Evolutionary conservation across 495 filamentous ascomycete genomes (phyloP), one percentile per base, ranked within the genome.

Genomic region (Tuber microsphaerosporum): DNA sequence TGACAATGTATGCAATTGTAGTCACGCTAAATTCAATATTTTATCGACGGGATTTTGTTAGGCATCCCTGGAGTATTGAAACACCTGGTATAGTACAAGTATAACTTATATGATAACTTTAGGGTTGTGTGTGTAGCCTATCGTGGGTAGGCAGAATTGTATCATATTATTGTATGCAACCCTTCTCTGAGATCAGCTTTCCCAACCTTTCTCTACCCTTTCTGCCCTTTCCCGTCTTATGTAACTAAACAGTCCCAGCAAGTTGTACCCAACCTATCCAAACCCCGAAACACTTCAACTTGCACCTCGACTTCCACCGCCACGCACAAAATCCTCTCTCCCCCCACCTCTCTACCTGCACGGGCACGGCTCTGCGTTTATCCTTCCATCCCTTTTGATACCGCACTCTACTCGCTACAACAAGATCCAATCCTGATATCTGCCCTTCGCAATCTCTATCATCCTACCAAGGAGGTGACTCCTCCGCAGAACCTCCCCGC

Each of bases 401-500:
- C n/a, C n/a, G 51, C 12, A 14, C 51, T 26, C 51, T 26, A 61
- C 51, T 61, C 51, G n/a, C 51, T 31, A 31, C 51, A 31, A 61
- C 51, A 31, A 61, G 51, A 61, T 31, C n/a, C 0, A 16, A 61
- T 61, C n/a, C 2, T 61, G 31, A 61, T 61, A n/a, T 61, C n/a
- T 12, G 39, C 39, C 39, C 39, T 41, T 41, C 56, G 26, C 12
- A 65, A 65, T 19, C 56, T 17, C 56, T 4, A 34, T 34, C 56
- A 26, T 17, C 26, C 26, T 7, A 3, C 14, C 2, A 17, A 17
- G 56, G 56, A 34, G 56, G 56, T 65, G 56, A 65, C 56, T 45
- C 70, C 70, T 45, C 39, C 70, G 39, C 70, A 20, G 39, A 41
- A 41, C 70, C 70, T 71, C 70, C 70, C 70, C 17, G 70, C 34